These are phyloP conservation scores for Beauveria rudraprayagi DNA, from an alignment of 2,329 filamentous ascomycete genomes.

Conservation along the genomic window DNA sequence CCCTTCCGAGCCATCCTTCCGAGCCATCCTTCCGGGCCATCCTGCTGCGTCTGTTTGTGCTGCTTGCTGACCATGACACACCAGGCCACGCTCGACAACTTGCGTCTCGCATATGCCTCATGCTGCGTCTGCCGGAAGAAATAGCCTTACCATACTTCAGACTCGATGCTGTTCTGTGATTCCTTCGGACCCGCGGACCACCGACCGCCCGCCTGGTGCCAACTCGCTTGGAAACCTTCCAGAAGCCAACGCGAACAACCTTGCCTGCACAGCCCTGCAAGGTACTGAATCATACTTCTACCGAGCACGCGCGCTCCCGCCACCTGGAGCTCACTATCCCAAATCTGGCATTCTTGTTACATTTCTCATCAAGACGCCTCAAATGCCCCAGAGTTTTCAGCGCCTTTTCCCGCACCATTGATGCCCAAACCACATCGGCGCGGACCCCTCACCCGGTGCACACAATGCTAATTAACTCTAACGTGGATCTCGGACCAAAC, in stretches of 20 bases:
- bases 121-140: background rate
- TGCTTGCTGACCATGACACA: background rate
- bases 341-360: background rate
- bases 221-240: background rate
- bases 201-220: background rate
- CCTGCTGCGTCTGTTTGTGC: background rate
- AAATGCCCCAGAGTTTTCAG: background rate
- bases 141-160: background rate
- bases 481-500: background rate
- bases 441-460: background rate
- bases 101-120: background rate
- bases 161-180: background rate
- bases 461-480: background rate
- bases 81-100: background rate
- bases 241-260: background rate
- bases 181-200: background rate
- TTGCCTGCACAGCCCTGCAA: background rate
- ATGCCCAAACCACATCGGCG: background rate
- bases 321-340: background rate
- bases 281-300: background rate
- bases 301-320: no score
- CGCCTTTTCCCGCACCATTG: background rate
- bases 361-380: background rate
- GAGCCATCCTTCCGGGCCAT: no score
- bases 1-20: background rate